These are phyloP conservation scores for Thymus mandschuricus DNA, from an alignment of 257 asterid genomes.

Conservation along the genomic window DNA sequence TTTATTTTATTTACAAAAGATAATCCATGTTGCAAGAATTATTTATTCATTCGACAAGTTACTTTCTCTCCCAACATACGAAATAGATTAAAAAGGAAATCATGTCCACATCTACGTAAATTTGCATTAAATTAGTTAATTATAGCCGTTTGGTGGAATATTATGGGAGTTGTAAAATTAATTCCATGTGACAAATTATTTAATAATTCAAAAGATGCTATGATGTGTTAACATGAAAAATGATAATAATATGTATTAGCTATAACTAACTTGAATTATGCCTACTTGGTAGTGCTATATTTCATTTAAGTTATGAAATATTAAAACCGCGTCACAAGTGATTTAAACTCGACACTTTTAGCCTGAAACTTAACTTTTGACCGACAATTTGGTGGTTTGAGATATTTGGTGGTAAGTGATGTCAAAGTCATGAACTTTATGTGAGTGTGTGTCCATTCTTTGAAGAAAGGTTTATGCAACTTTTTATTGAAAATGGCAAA, in stretches of 20 bases:
- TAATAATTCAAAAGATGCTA: too few relatives aligned
- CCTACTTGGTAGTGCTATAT: constrained; percentile 4
- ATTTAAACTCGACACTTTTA: too few relatives aligned
- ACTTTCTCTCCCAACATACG: constrained; percentile 19
- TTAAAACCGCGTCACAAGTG: too few relatives aligned
- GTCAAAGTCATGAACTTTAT: neutral
- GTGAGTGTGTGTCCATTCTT: constrained; percentile 1
- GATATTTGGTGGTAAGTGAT: neutral
- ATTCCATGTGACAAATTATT: too few relatives aligned
- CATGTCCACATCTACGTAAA: too few relatives aligned
- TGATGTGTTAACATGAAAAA: too few relatives aligned
- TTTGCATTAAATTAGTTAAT: too few relatives aligned
- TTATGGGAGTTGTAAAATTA: too few relatives aligned
- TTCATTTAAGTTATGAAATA: neutral
- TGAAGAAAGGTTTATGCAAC: neutral
- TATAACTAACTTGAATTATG: constrained; percentile 13
- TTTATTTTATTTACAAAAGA: neutral
- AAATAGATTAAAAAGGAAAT: neutral
- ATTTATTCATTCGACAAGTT: neutral
- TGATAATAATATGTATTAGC: constrained; percentile 17
- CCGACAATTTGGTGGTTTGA: too few relatives aligned
- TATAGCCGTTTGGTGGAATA: too few relatives aligned
- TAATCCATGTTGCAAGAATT: constrained; percentile 18
- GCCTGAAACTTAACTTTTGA: too few relatives aligned
- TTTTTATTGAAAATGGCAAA: constrained; percentile 17